Conservation (phyloP, 208 protist species). For the Tritrichomonas musculus region DNA sequence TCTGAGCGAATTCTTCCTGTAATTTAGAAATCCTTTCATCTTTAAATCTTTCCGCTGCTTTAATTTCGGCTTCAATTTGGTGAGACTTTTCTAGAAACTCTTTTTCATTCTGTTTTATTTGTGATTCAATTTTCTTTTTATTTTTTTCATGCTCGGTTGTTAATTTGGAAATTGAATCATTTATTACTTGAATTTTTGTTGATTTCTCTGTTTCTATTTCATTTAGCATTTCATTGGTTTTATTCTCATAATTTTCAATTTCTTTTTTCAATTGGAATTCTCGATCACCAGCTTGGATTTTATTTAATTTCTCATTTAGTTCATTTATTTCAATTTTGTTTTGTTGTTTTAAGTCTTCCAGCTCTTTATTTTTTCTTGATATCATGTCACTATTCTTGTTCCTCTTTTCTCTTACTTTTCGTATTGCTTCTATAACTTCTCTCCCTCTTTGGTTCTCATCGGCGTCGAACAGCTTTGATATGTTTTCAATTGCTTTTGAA, state of each 20-base stretch:
- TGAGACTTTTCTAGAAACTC: neutral
- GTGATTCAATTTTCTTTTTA: neutral
- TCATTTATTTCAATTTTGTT: neutral
- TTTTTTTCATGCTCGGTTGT: neutral
- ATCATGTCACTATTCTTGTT: neutral
- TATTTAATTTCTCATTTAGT: neutral
- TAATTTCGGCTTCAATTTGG: neutral
- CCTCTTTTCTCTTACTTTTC: neutral
- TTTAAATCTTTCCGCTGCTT: neutral
- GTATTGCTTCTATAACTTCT: neutral
- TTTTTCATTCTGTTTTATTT: neutral
- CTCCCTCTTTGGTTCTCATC: slow-evolving; percentile 24
- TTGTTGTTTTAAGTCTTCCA: neutral
- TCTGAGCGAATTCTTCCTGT: neutral
- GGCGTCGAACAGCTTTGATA: neutral
- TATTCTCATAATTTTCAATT: neutral
- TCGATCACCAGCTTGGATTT: neutral
- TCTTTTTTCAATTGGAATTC: neutral
- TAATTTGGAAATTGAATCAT: neutral
- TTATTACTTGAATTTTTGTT: neutral
- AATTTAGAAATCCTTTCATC: neutral
- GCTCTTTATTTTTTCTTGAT: neutral
- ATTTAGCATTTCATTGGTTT: no score
- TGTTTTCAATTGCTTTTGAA: neutral
- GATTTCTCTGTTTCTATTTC: neutral